A percentile compares a stretch with the other conserved stretches of the same genome.
These are phyloP conservation scores for Xylogone sp. DNA, from an alignment of 2,329 filamentous ascomycete genomes.

Conservation along the genomic window DNA sequence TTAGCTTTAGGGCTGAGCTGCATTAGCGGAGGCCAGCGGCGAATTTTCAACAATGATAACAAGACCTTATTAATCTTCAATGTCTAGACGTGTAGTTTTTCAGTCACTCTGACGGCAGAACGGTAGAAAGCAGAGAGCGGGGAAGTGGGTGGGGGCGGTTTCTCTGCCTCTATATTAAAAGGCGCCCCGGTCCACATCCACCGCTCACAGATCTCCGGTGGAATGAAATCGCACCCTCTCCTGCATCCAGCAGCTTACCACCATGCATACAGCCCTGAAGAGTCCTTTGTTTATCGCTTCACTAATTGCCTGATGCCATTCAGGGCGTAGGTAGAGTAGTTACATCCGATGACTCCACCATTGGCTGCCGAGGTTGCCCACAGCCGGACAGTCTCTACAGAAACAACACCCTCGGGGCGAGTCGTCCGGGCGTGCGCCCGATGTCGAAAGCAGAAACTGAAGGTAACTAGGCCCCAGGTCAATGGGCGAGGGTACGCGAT, in stretches of 20 bases:
- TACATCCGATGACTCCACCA: background rate
- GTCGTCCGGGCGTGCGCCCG: constrained; percentile 18
- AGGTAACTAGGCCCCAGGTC: constrained; percentile 11
- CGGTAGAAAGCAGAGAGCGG: too few species aligned
- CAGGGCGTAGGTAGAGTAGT: background rate
- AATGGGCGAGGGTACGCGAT: background rate
- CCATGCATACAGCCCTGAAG: background rate
- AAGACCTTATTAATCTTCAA: too few species aligned
- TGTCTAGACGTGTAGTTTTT: too few species aligned
- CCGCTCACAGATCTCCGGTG: background rate
- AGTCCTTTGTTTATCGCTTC: background rate
- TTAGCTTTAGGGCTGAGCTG: too few species aligned
- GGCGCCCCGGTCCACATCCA: background rate
- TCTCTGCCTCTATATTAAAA: constrained; percentile 5
- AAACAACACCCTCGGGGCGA: background rate
- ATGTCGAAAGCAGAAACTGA: constrained; percentile 26
- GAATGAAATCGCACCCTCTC: background rate
- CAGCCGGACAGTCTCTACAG: background rate
- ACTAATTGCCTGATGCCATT: background rate
- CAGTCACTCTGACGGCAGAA: too few species aligned
- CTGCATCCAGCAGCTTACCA: background rate
- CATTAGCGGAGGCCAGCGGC: too few species aligned
- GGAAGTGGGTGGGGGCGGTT: too few species aligned
- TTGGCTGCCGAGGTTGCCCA: background rate
- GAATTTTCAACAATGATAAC: too few species aligned